phyloP scores from a whole-genome alignment of 2,329 filamentous ascomycete species.

The Verticillium nonalfalfae region DNA sequence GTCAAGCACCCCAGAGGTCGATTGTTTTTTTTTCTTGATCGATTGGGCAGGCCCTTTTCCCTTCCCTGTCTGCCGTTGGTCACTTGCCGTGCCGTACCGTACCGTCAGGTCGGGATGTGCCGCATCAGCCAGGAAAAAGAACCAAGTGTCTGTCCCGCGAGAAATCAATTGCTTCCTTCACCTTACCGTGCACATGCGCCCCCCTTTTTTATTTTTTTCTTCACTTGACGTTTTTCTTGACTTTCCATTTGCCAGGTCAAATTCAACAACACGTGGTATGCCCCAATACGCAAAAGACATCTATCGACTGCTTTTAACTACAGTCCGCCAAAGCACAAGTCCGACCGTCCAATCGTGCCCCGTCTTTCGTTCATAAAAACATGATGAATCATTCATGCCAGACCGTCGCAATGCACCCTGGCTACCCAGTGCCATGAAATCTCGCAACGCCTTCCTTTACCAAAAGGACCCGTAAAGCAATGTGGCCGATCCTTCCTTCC shows the following conservation, averaged over 20 bases:
- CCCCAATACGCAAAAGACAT: too few relatives aligned
- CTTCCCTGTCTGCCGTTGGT: neutral
- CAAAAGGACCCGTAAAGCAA: neutral
- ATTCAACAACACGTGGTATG: too few relatives aligned
- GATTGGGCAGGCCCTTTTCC: neutral
- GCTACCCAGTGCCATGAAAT: neutral
- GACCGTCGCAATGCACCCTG: neutral
- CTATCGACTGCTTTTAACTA: too few relatives aligned
- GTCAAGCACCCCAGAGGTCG: neutral
- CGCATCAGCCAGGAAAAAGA: too few relatives aligned
- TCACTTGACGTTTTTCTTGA: too few relatives aligned
- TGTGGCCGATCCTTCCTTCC: neutral
- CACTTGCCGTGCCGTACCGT: neutral
- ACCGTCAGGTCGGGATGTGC: neutral
- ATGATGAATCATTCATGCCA: neutral
- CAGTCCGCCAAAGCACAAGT: neutral
- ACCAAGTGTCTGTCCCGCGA: too few relatives aligned
- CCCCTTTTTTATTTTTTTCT: too few relatives aligned
- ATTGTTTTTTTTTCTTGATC: neutral
- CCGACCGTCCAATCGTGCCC: neutral
- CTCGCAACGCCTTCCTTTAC: neutral
- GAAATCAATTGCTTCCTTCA: too few relatives aligned
- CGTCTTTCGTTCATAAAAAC: neutral
- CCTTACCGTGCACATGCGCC: too few relatives aligned
- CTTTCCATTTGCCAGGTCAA: too few relatives aligned